A percentile compares a stretch with the other conserved stretches of the same genome.
Conservation (phyloP, 2,329 filamentous ascomycete species). For the Penicillium frequentans region DNA sequence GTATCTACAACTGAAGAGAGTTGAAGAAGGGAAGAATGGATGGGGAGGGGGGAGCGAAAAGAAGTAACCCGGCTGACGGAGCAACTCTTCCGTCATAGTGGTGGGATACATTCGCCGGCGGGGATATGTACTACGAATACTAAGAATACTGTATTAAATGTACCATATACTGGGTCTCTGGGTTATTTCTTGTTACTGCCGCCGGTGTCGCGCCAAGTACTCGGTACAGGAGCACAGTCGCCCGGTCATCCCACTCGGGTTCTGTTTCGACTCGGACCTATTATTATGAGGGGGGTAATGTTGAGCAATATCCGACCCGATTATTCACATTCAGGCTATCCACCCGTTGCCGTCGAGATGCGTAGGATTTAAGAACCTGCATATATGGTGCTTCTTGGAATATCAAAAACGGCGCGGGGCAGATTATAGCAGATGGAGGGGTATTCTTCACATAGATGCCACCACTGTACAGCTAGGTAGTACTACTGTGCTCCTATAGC, state of each 20-base stretch:
- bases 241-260: slow-evolving; percentile 33
- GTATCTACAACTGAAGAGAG: slow-evolving; percentile 13
- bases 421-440: slow-evolving; percentile 5
- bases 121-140: slow-evolving; percentile 5
- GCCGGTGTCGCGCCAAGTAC: slow-evolving; percentile 24
- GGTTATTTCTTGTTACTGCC: slow-evolving; percentile 3
- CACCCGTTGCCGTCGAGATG: not conserved
- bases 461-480: not conserved
- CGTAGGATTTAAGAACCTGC: not conserved
- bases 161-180: slow-evolving; percentile 1
- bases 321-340: not conserved
- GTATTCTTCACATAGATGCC: not conserved
- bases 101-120: slow-evolving; percentile 24
- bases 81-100: slow-evolving; percentile 37
- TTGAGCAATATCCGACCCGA: slow-evolving; percentile 16
- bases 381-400: not conserved
- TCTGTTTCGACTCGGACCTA: slow-evolving; percentile 9
- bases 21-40: slow-evolving; percentile 19
- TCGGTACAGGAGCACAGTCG: slow-evolving; percentile 37
- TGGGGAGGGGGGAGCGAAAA: slow-evolving; percentile 17
- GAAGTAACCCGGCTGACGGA: slow-evolving; percentile 33
- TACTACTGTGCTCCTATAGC: not conserved
- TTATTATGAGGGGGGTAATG: not conserved
- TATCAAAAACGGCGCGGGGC: slow-evolving; percentile 3
- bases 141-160: not conserved